Evolutionary conservation across 176 grass and related monocot genomes (phyloP), one percentile per base, ranked within the genome.

Genomic region (Musa itinerans): DNA sequence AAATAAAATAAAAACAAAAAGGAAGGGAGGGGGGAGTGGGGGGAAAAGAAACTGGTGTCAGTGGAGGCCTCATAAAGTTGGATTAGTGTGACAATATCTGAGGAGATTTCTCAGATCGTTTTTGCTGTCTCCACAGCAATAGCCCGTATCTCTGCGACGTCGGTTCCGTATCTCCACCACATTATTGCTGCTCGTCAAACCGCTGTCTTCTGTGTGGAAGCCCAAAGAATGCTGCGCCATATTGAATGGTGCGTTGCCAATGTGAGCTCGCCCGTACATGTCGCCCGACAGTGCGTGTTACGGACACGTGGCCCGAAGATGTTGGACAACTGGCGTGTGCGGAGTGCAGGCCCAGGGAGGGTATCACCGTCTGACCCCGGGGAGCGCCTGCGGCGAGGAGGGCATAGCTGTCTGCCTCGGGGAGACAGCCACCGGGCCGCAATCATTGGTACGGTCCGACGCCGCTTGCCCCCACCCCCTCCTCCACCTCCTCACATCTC

Each of bases 361-460:
- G 61, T 19, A 63, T 63, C 61, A 10, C 6, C 19, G 61, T 20
- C n/a, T 5, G 34, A 43, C 34, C 34, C 3, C 4, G 34, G 3
- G 34, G 34, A 43, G 34, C 34, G 34, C 34, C 34, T 43, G 34
- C 34, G 34, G 34, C 34, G 34, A 43, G 34, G 34, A 43, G 34
- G 34, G 4, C 34, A 43, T 17, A 50, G 53, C 72, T 74, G 72
- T 58, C 72, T 53, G 53, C 11, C 24, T 34, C 11, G 21, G 53
- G 53, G 73, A 16, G 54, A 75, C 73, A 75, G 12, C 23, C 7
- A 11, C 72, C 9, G 20, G 19, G 73, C 8, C 54, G 73, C 73
- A 75, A 75, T 75, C 54, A 75, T 75, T 75, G 54, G 73, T 75
- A 75, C 73, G 54, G 73, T 48, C 73, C 10, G 16, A 1, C 9